Evolutionary conservation across 1,284 basidiomycete genomes (phyloP).

Genomic region (Meira nashicola): DNA sequence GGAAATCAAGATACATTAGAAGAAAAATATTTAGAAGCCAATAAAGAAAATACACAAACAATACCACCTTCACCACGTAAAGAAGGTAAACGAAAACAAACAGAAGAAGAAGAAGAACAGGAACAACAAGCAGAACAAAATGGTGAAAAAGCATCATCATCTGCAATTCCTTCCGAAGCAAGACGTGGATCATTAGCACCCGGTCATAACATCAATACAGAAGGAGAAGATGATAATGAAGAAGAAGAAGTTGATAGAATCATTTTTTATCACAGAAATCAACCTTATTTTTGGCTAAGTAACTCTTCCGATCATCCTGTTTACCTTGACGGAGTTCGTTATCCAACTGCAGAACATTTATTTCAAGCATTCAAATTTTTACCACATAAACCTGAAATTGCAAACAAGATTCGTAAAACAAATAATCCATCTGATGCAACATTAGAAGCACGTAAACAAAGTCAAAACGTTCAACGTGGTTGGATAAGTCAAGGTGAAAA

Average conservation of each 20-base stretch:
- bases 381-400: constrained; percentile 28
- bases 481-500: constrained; percentile 38
- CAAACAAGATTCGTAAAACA: constrained; percentile 33
- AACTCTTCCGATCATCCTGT: constrained; percentile 27
- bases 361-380: constrained; percentile 40
- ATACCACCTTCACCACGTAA: not conserved
- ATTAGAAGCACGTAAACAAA: constrained; percentile 25
- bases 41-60: too few relatives aligned
- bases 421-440: constrained; percentile 29
- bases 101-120: not conserved
- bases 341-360: constrained; percentile 39
- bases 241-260: constrained; percentile 12
- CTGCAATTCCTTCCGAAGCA: too few relatives aligned
- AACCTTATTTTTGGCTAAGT: constrained; percentile 37
- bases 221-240: not conserved
- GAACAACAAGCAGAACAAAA: too few relatives aligned
- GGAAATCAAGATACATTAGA: too few relatives aligned
- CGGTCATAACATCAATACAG: not conserved
- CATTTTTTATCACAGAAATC: constrained; percentile 23
- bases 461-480: constrained; percentile 22
- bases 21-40: too few relatives aligned
- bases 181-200: not conserved
- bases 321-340: constrained; percentile 22
- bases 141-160: not conserved
- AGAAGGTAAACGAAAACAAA: not conserved